Evolutionary conservation across 2,329 filamentous ascomycete species (phyloP), one percentile per base, ranked within the genome.

Genomic region (Scedosporium dehoogii): DNA sequence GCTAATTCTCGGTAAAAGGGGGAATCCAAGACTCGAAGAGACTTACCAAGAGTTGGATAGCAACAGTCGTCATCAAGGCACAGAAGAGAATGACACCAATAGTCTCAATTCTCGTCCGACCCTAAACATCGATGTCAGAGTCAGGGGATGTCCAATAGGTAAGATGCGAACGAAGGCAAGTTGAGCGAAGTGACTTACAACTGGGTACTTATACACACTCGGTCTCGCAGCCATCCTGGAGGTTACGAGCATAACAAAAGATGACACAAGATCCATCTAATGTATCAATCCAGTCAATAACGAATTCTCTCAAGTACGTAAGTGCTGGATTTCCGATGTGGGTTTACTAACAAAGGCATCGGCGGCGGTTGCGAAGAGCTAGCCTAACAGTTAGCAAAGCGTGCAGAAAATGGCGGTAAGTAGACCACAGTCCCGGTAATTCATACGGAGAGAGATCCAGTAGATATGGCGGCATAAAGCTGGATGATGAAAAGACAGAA

Each of bases 81-180:
- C 84, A 86, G 71, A 87, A 87, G 56, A 87, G 79, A 67, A 88
- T 84, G 65, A 87, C 84, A 29, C 84, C 85, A 63, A 87, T 78
- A 2, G 85, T 86, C 72, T 87, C 85, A 61, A 87, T 81, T 62
- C 85, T 78, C 4, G 79, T 85, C 6, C 85, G 80, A 51, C 83
- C 85, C 75, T 79, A 66, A 46, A 42, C 61, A 27, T 60, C 62
- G 57, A 21, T 14, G 56, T 60, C 38, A 65, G 62, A 60, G 61
- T 72, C 10, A 38, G 33, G 33, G 33, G 10, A 4, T 14, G 12
- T 38, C 33, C 33, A 38, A 38, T 3, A 38, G 33, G 33, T 38
- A 38, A 12, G 33, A 38, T 14, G 33, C 33, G 33, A 38, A 38
- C 33, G 9, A 38, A 38, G 33, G 33, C 14, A 38, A 12, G 33